Conservation (phyloP, 169 alveolate species). For the Cryptosporidium ryanae region DNA sequence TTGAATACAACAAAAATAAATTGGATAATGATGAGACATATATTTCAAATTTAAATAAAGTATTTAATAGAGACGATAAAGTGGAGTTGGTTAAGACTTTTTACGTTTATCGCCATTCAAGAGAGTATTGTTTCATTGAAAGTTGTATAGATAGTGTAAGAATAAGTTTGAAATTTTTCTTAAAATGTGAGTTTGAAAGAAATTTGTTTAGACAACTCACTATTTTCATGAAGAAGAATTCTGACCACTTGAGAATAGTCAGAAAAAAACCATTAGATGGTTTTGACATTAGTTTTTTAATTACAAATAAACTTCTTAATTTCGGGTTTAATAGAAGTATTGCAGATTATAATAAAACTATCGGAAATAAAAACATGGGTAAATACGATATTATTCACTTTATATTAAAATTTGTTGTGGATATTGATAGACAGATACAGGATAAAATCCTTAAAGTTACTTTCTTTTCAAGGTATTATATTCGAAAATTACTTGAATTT, state of each 20-base stretch:
- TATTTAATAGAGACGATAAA: conserved; percentile 3
- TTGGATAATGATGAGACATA: not conserved
- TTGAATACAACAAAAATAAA: conserved; percentile 4
- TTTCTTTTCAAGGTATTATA: conserved; percentile 50
- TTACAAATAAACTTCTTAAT: conserved; percentile 24
- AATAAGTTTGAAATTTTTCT: conserved; percentile 45
- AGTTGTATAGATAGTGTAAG: conserved; percentile 67
- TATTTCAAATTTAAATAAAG: conserved; percentile 8
- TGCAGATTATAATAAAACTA: not conserved
- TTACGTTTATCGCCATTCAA: conserved; percentile 56
- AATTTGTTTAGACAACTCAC: conserved; percentile 38
- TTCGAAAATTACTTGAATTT: conserved; percentile 33
- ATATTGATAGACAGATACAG: conserved; percentile 69
- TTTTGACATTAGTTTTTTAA: conserved; percentile 63
- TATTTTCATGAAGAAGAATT: conserved; percentile 61
- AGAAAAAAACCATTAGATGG: conserved; percentile 45
- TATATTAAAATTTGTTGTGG: conserved; percentile 50
- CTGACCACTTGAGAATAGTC: conserved; percentile 31
- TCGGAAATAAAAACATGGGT: conserved; percentile 16
- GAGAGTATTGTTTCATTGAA: conserved; percentile 56
- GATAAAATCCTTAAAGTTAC: conserved; percentile 62
- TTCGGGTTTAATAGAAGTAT: not conserved
- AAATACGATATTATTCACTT: conserved; percentile 54
- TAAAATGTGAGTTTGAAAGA: conserved; percentile 62
- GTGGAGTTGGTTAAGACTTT: conserved; percentile 28